Base-by-base conservation (phyloP, 2,329 filamentous ascomycete species). In the Fusarium citri region DNA sequence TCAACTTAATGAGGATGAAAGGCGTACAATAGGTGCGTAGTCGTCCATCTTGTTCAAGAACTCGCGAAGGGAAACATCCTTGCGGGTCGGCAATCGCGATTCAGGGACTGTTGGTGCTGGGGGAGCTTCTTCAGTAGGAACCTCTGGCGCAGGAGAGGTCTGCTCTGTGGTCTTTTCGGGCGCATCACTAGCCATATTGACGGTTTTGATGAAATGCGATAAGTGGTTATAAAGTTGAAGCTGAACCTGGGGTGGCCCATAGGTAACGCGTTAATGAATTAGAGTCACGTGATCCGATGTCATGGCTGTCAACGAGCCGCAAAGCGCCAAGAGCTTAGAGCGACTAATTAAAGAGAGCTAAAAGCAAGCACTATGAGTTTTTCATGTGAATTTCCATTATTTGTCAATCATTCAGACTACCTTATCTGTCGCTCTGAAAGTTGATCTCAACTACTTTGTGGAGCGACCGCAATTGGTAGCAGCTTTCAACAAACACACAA, bases 31-130 rank as follows among this genome's bases (percentile, higher is more conserved):
- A 14, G 96, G 96, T 65, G 96, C 94, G 81, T 96, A 98, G 76
- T 99, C 96, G 78, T 99, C 96, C 91, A 99, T 98, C 85, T 97
- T 98, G 70, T 88, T 88, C 20, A 99, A 81, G 78, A 99, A 98
- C 81, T 98, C 95, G 77, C 94, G 92, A 71, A 99, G 83, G 41
- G 92, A 97, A 22, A 92, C 91, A 82, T 99, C 96, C 82, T 98
- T 98, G 79, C 94, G 93, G 55, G 91, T 91, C 2, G 92, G 90
- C 69, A 93, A 83, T 76, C 88, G 89, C 42, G 89, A 80, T 63
- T 92, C 91, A 8, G 85, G 80, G 8, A 81, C 79, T 12, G 85
- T 79, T 42, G 82, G 83, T 50, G 87, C 78, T 54, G 85, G 82
- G 54, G 86, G 82, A 6, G 58, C 71, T 5, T 68, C 67, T 48